phyloP scores from a whole-genome alignment of 257 asterid genomes.

The Pogostemon cablin region DNA sequence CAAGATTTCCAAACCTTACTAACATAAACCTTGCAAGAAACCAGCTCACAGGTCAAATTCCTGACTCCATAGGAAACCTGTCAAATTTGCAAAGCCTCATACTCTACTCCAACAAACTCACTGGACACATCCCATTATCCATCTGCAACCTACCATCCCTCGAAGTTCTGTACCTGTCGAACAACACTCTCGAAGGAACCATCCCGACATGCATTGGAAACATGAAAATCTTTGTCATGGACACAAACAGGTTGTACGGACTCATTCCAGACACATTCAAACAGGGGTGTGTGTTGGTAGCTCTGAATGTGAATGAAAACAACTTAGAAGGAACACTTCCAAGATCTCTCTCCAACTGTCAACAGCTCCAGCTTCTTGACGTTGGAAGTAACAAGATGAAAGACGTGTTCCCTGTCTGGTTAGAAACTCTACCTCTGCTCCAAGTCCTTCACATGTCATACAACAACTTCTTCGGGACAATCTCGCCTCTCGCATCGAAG shows the following conservation, averaged over 20 bases:
- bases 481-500: neutral
- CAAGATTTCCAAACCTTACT: neutral
- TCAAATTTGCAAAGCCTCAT: neutral
- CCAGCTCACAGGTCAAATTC: slow-evolving; percentile 14
- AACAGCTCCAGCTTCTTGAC: neutral
- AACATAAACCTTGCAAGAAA: neutral
- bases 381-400: slow-evolving; percentile 2
- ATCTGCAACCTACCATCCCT: slow-evolving; percentile 14
- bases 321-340: slow-evolving; percentile 15
- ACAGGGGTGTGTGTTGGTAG: neutral
- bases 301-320: slow-evolving; percentile 15
- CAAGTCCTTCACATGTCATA: neutral
- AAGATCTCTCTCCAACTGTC: neutral
- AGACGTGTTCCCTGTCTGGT: neutral
- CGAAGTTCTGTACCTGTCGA: neutral
- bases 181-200: slow-evolving; percentile 17
- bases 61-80: neutral
- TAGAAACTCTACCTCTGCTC: neutral
- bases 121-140: slow-evolving; percentile 9
- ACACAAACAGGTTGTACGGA: slow-evolving; percentile 6
- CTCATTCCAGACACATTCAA: slow-evolving; percentile 15
- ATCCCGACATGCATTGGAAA: slow-evolving; percentile 25
- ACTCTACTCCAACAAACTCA: neutral
- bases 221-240: neutral
- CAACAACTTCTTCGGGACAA: neutral